Conservation (phyloP, 2,329 filamentous ascomycete species). For the Pseudogymnoascus sp. region DNA sequence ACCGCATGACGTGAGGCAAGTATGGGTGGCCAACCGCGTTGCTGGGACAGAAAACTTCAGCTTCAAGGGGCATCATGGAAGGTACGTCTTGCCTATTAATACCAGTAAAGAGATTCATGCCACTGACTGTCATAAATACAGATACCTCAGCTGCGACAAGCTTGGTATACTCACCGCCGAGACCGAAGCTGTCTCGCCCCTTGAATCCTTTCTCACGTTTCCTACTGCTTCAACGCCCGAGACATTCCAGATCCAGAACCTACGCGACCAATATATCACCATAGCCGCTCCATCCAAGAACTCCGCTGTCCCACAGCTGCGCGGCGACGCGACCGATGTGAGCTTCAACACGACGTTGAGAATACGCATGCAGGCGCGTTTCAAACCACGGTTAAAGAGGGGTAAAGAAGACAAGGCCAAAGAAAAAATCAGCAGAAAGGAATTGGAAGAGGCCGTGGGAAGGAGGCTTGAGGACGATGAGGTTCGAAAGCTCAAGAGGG, state of each 20-base stretch:
- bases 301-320: slow-evolving; percentile 52
- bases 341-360: slow-evolving; percentile 65
- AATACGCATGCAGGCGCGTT: slow-evolving; percentile 89
- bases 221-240: slow-evolving; percentile 55
- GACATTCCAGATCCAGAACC: slow-evolving; percentile 67
- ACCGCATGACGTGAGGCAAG: slow-evolving; percentile 90
- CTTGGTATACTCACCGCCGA: slow-evolving; percentile 69
- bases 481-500: slow-evolving; percentile 72
- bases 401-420: slow-evolving; percentile 74
- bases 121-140: slow-evolving; percentile 28
- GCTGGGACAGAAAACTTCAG: slow-evolving; percentile 73
- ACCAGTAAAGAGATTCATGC: background rate
- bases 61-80: slow-evolving; percentile 85
- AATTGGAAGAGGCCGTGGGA: slow-evolving; percentile 75
- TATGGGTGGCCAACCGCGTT: slow-evolving; percentile 84
- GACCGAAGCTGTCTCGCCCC: slow-evolving; percentile 71
- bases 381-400: slow-evolving; percentile 76
- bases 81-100: slow-evolving; percentile 38
- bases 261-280: slow-evolving; percentile 61
- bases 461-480: slow-evolving; percentile 74
- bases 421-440: slow-evolving; percentile 77
- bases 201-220: slow-evolving; percentile 72
- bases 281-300: slow-evolving; percentile 47
- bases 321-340: slow-evolving; percentile 64
- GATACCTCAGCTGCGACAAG: slow-evolving; percentile 80